Evolutionary conservation across 352 stramenopile species (phyloP).

Genomic region (Pythium phragmitis): DNA sequence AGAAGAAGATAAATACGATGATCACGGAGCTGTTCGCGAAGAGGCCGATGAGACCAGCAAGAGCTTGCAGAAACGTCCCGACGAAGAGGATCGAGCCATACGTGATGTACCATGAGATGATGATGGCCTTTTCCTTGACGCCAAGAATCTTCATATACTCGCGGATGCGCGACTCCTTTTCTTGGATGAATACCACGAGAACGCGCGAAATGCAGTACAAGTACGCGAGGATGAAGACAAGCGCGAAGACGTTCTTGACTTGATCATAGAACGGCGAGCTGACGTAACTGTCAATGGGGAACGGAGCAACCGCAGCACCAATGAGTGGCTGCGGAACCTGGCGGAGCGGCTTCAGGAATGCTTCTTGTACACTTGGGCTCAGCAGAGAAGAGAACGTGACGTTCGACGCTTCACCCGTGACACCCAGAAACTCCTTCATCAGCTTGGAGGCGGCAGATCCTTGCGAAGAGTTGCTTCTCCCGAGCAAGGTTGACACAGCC

Average conservation of each 20-base stretch:
- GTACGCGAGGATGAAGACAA: conserved; percentile 93
- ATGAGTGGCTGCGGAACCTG: conserved; percentile 62
- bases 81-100: conserved; percentile 64
- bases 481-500: conserved; percentile 23
- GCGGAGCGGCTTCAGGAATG: conserved; percentile 46
- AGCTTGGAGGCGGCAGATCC: conserved; percentile 26
- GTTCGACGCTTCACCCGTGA: conserved; percentile 18
- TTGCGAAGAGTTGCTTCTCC: conserved; percentile 18
- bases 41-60: conserved; percentile 20
- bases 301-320: conserved; percentile 42
- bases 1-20: conserved; percentile 69
- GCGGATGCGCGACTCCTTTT: conserved; percentile 91
- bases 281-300: conserved; percentile 55
- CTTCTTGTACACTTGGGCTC: conserved; percentile 15
- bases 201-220: conserved; percentile 91
- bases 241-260: conserved; percentile 68
- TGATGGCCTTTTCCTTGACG: conserved; percentile 52
- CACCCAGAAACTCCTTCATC: conserved; percentile 18
- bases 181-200: conserved; percentile 85
- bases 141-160: conserved; percentile 94
- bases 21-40: neutral
- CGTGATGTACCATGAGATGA: conserved; percentile 71
- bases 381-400: conserved; percentile 21
- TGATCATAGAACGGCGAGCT: conserved; percentile 72
- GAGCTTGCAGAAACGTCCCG: conserved; percentile 45